phyloP scores from a whole-genome alignment of 2,329 filamentous ascomycete species.

The Aureobasidium namibiae region DNA sequence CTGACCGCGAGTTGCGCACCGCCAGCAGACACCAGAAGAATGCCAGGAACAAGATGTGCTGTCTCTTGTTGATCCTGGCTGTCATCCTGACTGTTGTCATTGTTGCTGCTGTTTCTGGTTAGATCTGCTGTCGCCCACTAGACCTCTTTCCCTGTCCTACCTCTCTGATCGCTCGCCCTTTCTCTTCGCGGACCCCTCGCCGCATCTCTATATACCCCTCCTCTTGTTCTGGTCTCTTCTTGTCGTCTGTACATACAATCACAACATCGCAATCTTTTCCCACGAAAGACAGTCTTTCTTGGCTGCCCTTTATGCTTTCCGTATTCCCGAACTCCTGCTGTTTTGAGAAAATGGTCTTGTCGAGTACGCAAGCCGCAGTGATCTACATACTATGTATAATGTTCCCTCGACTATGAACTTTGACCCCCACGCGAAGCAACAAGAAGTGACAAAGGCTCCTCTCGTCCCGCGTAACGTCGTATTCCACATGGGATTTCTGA shows the following conservation, averaged over 20 bases:
- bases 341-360: neutral
- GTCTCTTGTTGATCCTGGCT: conserved; percentile 76
- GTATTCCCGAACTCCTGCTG: neutral
- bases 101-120: conserved; percentile 75
- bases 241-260: neutral
- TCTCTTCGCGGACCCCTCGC: neutral
- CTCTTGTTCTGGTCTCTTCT: neutral
- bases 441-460: neutral
- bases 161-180: neutral
- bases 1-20: conserved; percentile 74
- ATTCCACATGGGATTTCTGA: too few relatives aligned
- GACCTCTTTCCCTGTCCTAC: neutral
- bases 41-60: conserved; percentile 89
- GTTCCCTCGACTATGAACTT: neutral
- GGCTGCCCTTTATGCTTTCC: neutral
- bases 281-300: neutral
- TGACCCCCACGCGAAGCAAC: neutral
- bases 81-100: conserved; percentile 86
- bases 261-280: neutral
- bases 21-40: conserved; percentile 92
- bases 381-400: too few relatives aligned
- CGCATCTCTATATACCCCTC: conserved; percentile 2
- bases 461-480: neutral
- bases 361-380: neutral
- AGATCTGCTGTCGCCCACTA: neutral